Evolutionary conservation across 2,329 filamentous ascomycete genomes (phyloP).

Genomic region (Beauveria caledonica): DNA sequence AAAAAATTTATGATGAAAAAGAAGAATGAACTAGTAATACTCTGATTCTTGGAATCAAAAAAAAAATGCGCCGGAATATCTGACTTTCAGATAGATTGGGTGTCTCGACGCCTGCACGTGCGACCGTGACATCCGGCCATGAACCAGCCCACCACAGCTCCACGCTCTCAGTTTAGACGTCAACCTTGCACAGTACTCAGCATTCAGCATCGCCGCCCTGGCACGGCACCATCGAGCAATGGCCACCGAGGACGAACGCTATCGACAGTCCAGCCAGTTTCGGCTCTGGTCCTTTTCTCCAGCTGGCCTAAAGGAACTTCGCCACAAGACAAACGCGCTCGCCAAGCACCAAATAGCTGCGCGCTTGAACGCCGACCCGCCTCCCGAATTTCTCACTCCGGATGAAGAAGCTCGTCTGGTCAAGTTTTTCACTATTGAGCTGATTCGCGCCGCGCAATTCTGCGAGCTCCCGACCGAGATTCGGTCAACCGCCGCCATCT

Average conservation of each 20-base stretch:
- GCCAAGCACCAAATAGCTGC: slow-evolving; percentile 55
- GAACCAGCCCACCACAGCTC: background rate
- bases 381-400: slow-evolving; percentile 72
- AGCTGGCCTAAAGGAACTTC: slow-evolving; percentile 60
- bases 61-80: background rate
- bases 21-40: background rate
- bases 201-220: background rate
- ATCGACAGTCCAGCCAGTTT: slow-evolving; percentile 83
- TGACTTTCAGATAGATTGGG: background rate
- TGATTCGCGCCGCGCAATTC: slow-evolving; percentile 48
- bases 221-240: slow-evolving; percentile 33
- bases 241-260: slow-evolving; percentile 81
- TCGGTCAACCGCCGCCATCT: slow-evolving; percentile 68
- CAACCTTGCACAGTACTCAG: background rate
- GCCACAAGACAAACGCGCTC: slow-evolving; percentile 69
- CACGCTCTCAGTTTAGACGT: background rate
- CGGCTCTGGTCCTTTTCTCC: slow-evolving; percentile 88
- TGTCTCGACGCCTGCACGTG: background rate
- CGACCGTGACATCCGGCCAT: background rate
- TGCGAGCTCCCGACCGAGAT: slow-evolving; percentile 43
- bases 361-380: slow-evolving; percentile 44
- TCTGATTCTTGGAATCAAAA: no score
- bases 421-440: slow-evolving; percentile 61
- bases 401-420: slow-evolving; percentile 78
- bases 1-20: background rate